Evolutionary conservation across 345 rosid species (phyloP).

Genomic region (Nephelium lappaceum): DNA sequence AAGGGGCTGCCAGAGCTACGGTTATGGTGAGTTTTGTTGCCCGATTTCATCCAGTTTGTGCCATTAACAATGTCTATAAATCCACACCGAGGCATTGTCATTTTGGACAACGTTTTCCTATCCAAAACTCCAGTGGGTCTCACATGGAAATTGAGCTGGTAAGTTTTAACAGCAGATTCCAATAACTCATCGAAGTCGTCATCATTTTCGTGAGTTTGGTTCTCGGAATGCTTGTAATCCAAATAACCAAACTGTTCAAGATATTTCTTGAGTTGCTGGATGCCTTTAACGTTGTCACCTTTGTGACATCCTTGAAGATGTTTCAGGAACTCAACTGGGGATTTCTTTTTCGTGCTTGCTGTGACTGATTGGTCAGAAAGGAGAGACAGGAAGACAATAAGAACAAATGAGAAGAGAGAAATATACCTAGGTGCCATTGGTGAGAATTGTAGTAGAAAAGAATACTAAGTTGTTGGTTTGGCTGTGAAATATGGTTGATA

Average conservation of each 20-base stretch:
- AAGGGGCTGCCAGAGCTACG: not conserved
- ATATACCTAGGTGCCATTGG: not conserved
- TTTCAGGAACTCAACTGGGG: conserved; percentile 32
- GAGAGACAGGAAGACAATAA: not conserved
- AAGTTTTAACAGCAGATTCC: conserved; percentile 25
- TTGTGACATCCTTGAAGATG: conserved; percentile 39
- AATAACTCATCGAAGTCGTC: conserved; percentile 36
- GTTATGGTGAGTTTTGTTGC: not conserved
- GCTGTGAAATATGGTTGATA: too few relatives aligned
- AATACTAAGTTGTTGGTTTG: too few relatives aligned
- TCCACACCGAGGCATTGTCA: conserved; percentile 20
- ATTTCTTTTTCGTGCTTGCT: not conserved
- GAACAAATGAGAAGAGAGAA: not conserved
- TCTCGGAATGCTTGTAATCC: not conserved
- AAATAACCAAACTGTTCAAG: conserved; percentile 9
- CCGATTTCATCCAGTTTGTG: conserved; percentile 22
- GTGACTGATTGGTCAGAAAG: not conserved
- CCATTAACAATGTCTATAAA: conserved; percentile 39
- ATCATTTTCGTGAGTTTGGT: not conserved
- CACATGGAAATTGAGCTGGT: conserved; percentile 13
- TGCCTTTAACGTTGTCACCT: conserved; percentile 36
- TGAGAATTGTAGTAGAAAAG: not conserved
- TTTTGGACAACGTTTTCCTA: conserved; percentile 16
- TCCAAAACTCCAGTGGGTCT: conserved; percentile 33
- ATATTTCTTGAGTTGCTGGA: conserved; percentile 33